A percentile compares a stretch with the other conserved stretches of the same genome.
Conservation (phyloP, 169 alveolate genomes). For the Cryptosporidium andersoni region DNA sequence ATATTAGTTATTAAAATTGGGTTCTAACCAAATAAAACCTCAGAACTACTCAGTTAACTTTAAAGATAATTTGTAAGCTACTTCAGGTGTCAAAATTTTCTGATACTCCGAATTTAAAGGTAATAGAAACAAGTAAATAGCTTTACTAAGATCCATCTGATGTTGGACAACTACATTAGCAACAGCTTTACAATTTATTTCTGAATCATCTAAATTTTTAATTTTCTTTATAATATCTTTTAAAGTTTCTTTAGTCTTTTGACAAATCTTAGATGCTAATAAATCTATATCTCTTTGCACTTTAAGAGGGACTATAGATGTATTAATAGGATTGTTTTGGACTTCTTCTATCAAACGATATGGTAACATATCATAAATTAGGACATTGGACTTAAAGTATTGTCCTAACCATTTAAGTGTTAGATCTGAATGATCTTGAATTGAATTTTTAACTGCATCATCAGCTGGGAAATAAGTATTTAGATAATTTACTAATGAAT, state of each 20-base stretch:
- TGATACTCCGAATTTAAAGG: constrained; percentile 16
- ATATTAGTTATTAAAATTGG: too few relatives aligned
- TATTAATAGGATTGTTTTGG: background rate
- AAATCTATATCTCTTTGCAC: constrained; percentile 3
- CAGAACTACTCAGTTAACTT: too few relatives aligned
- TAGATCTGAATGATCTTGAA: constrained; percentile 6
- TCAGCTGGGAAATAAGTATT: constrained; percentile 14
- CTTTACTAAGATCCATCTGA: constrained; percentile 18
- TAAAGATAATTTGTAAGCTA: background rate
- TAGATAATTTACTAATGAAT: constrained; percentile 6
- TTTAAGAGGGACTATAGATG: constrained; percentile 23
- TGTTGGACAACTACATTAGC: constrained; percentile 12
- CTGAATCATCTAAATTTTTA: background rate
- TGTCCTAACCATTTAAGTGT: constrained; percentile 38
- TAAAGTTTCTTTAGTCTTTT: background rate
- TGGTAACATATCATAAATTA: constrained; percentile 49
- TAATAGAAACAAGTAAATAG: constrained; percentile 36
- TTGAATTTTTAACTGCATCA: background rate
- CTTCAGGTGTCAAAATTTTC: constrained; percentile 36
- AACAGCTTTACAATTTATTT: constrained; percentile 48
- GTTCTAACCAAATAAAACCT: too few relatives aligned
- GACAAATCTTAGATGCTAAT: background rate
- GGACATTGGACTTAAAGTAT: background rate
- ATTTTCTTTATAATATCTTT: too few relatives aligned
- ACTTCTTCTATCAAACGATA: too few relatives aligned